Base-by-base conservation (phyloP, 148 eudicot genomes). In the Fallopia convolvulus region DNA sequence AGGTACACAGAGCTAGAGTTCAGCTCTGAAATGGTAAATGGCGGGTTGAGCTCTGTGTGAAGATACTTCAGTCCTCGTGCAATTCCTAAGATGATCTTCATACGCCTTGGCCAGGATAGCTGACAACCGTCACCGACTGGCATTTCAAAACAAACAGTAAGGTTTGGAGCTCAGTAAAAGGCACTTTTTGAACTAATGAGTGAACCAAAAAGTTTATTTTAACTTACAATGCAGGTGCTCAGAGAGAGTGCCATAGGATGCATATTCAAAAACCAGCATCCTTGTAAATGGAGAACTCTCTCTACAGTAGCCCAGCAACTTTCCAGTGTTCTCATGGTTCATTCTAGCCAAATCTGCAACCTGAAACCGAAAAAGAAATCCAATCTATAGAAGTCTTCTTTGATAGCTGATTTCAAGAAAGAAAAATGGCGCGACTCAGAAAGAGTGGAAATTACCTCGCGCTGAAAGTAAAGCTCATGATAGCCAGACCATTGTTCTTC, bases 201-300 rank as follows among this genome's bases (percentile, higher is more conserved):
- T 13, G 5, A 52, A 52, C 10, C 39, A 18, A 49, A 50, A 52
- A 23, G 47, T 8, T 5, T 4, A 32, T 14, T 75, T 7, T 33
- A 53, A 81, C 98, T 88, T 86, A 96, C 99, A 96, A 82, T 96
- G 99, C 66, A 95, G 88, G 79, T 96, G 94, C 83, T 96, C 99
- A 75, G 88, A 87, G 73, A 96, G 83, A 23, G 98, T 93, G 76
- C 99, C 99, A 75, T 93, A 93, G 33, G 97, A 96, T 66, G 99
- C 92, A 75, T 93, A 93, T 71, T 93, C 91, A 61, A 93, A 88
- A 82, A 93, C 91, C 73, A 92, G 83, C 95, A 96, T 91, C 88
- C 99, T 89, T 39, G 98, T 86, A 77, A 96, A 96, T 0, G 99
- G 98, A 80, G 80, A 83, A 68, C 83, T 85, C 82, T 93, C 98